Evolutionary conservation across 2,329 filamentous ascomycete genomes (phyloP), one percentile per base, ranked within the genome.

Genomic region (Didymellaceae sp.): DNA sequence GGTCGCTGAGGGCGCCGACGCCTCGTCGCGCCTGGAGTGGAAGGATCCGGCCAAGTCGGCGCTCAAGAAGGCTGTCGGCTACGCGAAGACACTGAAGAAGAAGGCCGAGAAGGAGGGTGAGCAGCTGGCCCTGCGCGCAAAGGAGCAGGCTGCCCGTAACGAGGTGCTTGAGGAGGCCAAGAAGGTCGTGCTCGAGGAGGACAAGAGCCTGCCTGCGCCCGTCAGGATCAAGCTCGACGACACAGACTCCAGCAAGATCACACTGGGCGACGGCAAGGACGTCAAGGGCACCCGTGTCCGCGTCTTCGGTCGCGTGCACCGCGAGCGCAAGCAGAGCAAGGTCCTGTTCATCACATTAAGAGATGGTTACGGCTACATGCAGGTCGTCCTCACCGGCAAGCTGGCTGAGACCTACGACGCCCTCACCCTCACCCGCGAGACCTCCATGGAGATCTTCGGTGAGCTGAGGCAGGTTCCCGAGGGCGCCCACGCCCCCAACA

Each of bases 341-440:
- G 84, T 90, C 58, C 86, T 91, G 47, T 97, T 96, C 75, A 81
- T 96, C 68, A 93, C 88, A n/a, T 78, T 96, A 57, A 82, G 86
- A 57, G 90, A 95, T 70, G 92, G 92, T 51, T 90, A 92, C 67
- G 90, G 89, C 45, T 86, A 87, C 67, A 80, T 97, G 72, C 91
- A 96, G 79, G 92, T 90, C 68, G 82, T 96, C 55, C 78, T 97
- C 61, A 83, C 85, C 3, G 91, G 91, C 49, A 82, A 91, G 57
- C 82, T 97, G 63, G 88, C 90, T 61, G 91, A 91, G 80, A 93
- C 90, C n/a, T 95, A 95, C 78, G 91, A 96, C 68, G 89, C 90
- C 55, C 79, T 96, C 63, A 91, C 88, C 18, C 83, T 97, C 62
- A 90, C 90, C 24, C 86, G 88, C 56, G 91, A 93, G 76, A 94